Percentiles rank a stretch among this genome's conserved stretches.
Conservation (phyloP, 2,329 filamentous ascomycete species). For the Stagonosporopsis vannaccii region DNA sequence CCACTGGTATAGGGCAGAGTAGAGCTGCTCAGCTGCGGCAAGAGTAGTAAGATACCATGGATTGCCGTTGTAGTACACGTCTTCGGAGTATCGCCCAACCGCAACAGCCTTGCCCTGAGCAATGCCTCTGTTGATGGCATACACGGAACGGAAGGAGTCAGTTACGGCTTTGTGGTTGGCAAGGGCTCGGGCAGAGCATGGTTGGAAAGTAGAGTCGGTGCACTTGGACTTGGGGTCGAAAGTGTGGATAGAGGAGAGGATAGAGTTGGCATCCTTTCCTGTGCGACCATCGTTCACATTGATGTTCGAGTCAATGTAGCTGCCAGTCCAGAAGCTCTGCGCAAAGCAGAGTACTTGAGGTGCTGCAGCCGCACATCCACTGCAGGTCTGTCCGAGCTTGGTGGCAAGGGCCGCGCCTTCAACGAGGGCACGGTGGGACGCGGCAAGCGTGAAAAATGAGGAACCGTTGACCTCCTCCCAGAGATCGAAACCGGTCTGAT, state of each 20-base stretch:
- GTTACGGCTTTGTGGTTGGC: slow-evolving; percentile 79
- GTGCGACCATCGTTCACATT: slow-evolving; percentile 64
- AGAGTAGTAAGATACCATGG: slow-evolving; percentile 81
- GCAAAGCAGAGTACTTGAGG: slow-evolving; percentile 76
- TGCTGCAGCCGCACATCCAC: slow-evolving; percentile 68
- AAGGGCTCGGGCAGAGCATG: slow-evolving; percentile 67
- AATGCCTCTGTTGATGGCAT: slow-evolving; percentile 73
- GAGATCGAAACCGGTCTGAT: slow-evolving; percentile 71
- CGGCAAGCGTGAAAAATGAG: slow-evolving; percentile 79
- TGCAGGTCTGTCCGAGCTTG: slow-evolving; percentile 67
- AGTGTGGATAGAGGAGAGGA: slow-evolving; percentile 62
- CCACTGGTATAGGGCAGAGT: slow-evolving; percentile 78
- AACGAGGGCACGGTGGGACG: slow-evolving; percentile 69
- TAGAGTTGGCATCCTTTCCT: slow-evolving; percentile 75
- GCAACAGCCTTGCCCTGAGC: slow-evolving; percentile 63
- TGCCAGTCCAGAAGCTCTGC: slow-evolving; percentile 75
- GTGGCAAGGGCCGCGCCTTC: slow-evolving; percentile 72
- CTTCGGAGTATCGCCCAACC: slow-evolving; percentile 57
- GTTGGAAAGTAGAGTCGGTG: slow-evolving; percentile 77
- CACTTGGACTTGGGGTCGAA: slow-evolving; percentile 74
- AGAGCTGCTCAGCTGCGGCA: slow-evolving; percentile 81
- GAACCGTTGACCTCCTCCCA: slow-evolving; percentile 83
- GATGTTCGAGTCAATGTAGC: slow-evolving; percentile 74
- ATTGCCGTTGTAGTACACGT: slow-evolving; percentile 78
- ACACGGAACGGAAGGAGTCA: slow-evolving; percentile 76